Evolutionary conservation across 2,329 filamentous ascomycete genomes (phyloP).

Genomic region (Zalaria obscura): DNA sequence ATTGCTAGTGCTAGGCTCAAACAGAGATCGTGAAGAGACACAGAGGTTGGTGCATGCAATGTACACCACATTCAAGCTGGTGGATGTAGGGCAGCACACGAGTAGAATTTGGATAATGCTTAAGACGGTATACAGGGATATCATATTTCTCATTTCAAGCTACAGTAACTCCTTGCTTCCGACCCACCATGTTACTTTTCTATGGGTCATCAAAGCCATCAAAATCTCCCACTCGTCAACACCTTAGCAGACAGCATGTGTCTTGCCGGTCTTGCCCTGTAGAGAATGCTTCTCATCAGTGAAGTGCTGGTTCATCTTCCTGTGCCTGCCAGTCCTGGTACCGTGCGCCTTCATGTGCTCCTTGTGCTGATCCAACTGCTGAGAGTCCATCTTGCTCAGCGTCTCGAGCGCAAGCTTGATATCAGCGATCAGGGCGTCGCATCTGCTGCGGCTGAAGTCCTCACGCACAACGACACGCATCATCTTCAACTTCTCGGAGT

Average conservation of each 20-base stretch:
- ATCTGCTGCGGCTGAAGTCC: conserved; percentile 73
- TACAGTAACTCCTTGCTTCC: too few species aligned
- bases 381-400: conserved; percentile 59
- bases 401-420: conserved; percentile 63
- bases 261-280: conserved; percentile 83
- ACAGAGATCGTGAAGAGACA: too few species aligned
- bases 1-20: too few species aligned
- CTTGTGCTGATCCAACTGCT: conserved; percentile 54
- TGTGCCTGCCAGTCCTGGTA: conserved; percentile 12
- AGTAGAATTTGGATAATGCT: too few species aligned
- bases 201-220: not conserved
- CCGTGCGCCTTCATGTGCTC: conserved; percentile 23
- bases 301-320: conserved; percentile 31
- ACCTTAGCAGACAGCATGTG: conserved; percentile 65
- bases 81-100: too few species aligned
- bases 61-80: too few species aligned
- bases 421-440: conserved; percentile 63
- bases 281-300: conserved; percentile 71
- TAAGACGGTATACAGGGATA: too few species aligned
- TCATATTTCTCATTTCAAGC: too few species aligned
- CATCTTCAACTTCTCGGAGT: conserved; percentile 74
- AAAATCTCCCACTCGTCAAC: not conserved
- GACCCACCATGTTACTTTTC: too few species aligned
- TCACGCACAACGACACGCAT: conserved; percentile 85
- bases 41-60: too few species aligned